Evolutionary conservation across 148 eudicot species (phyloP), one percentile per base, ranked within the genome.

Genomic region (Rhododendron molle): DNA sequence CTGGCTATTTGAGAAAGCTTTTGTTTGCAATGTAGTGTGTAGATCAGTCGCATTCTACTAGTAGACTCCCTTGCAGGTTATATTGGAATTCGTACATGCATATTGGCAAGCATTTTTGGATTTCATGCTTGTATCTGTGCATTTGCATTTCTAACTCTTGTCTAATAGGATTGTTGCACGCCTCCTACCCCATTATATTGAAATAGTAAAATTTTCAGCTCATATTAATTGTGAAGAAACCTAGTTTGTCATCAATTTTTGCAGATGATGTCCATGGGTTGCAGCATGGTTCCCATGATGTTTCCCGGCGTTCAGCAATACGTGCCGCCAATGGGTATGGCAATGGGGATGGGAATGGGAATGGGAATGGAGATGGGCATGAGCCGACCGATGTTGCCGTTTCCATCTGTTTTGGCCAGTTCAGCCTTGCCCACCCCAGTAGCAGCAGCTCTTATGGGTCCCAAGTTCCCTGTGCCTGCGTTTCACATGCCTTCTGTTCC

Each of bases 261-360:
- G 83, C 73, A 81, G 83, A 81, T 81, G 83, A 81, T 81, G 94
- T 90, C 98, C 56, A 94, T 92, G 95, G 95, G 98, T 81, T 90
- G 92, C 80, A 88, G 94, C 80, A 93, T 94, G 92, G 89, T 95
- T 34, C 98, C 98, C 1, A 86, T 95, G 95, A 93, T 95, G 97
- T 94, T 85, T 88, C 97, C 96, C 2, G 93, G 96, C 2, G 76
- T 92, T 85, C 98, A 92, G 76, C 98, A 89, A 58, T 95, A 87
- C 89, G 90, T 92, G 94, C 91, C 91, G n/a, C 88, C 89, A 14
- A 86, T 90, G 92, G 92, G 91, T 3, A 84, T 85, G 83, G 88
- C 87, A 1, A 86, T 88, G 90, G 93, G 91, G 10, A 84, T 88
- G 90, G 92, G 90, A 0, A 91, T 91, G 91, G 92, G 95, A n/a